A percentile compares a stretch with the other conserved stretches of the same genome.
phyloP scores from a whole-genome alignment of 2,329 filamentous ascomycete species.

The Aspergillus quadricinctus region DNA sequence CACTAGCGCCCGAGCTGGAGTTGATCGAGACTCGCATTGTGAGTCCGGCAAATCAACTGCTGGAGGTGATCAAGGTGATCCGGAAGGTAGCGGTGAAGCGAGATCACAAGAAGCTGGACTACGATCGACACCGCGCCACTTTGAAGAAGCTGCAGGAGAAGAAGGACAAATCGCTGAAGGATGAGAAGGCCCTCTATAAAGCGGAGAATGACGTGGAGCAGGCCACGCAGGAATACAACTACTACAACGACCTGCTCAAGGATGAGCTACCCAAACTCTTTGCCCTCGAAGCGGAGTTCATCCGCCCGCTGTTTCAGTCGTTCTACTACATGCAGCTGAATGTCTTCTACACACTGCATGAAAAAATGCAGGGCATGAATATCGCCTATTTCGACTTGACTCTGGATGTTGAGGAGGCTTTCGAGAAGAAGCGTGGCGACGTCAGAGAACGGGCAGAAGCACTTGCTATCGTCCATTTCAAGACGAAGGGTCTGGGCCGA shows the following conservation, averaged over 20 bases:
- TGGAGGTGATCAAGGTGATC: slow-evolving; percentile 93
- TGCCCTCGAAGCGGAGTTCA: slow-evolving; percentile 84
- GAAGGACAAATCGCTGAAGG: slow-evolving; percentile 92
- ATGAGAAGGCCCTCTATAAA: slow-evolving; percentile 96
- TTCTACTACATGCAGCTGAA: slow-evolving; percentile 99
- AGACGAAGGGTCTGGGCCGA: slow-evolving; percentile 66
- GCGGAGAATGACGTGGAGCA: slow-evolving; percentile 87
- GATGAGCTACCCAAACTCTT: slow-evolving; percentile 93
- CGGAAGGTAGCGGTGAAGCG: slow-evolving; percentile 84
- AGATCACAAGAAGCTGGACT: slow-evolving; percentile 96
- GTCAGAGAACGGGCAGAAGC: slow-evolving; percentile 83
- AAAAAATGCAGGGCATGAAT: slow-evolving; percentile 95
- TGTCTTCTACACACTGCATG: slow-evolving; percentile 96
- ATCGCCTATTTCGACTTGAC: slow-evolving; percentile 97
- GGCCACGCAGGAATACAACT: slow-evolving; percentile 93
- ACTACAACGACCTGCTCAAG: slow-evolving; percentile 96
- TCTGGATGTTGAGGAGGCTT: slow-evolving; percentile 86
- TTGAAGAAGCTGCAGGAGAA: slow-evolving; percentile 97
- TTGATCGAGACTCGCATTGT: slow-evolving; percentile 95
- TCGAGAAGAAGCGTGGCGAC: slow-evolving; percentile 81
- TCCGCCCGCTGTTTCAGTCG: slow-evolving; percentile 92
- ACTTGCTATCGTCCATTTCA: slow-evolving; percentile 83
- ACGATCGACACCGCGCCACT: slow-evolving; percentile 75
- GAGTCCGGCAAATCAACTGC: slow-evolving; percentile 83
- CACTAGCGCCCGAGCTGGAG: slow-evolving; percentile 84